Evolutionary conservation across 2,329 filamentous ascomycete species (phyloP), one percentile per base, ranked within the genome.

Genomic region (Fusarium floridanum): DNA sequence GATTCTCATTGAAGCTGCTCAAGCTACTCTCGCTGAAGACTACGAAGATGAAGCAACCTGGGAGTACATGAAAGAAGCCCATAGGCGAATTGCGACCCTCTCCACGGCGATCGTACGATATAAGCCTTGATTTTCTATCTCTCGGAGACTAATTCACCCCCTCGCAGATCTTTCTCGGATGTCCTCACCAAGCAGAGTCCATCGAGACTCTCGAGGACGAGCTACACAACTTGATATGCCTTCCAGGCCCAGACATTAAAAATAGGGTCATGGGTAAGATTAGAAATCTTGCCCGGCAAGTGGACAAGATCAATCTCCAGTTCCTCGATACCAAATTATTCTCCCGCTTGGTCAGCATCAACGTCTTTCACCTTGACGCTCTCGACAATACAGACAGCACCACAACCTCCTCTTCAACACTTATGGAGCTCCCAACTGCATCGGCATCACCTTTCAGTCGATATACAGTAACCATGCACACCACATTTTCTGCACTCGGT

Each of bases 111-210:
- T 57, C 22, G 55, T 24, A 39, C 20, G 53, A 17, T n/a, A 56
- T 2, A 2, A 7, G 11, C 22, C 20, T 6, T 11, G 29, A 32
- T 4, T 4, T 32, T 2, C 5, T 3, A 20, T 29, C 3, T 0
- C 36, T 0, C 3, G 24, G 24, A 10, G 0, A 16, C 45, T 55
- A 32, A 59, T 20, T 6, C 8, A 3, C 0, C 16, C 2, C 14
- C 1, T 6, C 6, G 0, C 20, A 70, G 64, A n/a, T 68, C 16
- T 70, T 70, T 8, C 48, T 68, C 1, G 64, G 67, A 16, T 68
- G 64, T 32, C 67, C 67, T 1, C 64, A 70, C 17, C 50, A 66
- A 14, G 17, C 45, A 3, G 32, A 60, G 36, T 48, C 59, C 0
- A 37, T 14, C 27, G 36, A n/a, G 5, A 27, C 7, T 12, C 67